A percentile compares a stretch with the other conserved stretches of the same genome.
Conservation (phyloP, 345 rosid genomes). For the Theobroma cacao region DNA sequence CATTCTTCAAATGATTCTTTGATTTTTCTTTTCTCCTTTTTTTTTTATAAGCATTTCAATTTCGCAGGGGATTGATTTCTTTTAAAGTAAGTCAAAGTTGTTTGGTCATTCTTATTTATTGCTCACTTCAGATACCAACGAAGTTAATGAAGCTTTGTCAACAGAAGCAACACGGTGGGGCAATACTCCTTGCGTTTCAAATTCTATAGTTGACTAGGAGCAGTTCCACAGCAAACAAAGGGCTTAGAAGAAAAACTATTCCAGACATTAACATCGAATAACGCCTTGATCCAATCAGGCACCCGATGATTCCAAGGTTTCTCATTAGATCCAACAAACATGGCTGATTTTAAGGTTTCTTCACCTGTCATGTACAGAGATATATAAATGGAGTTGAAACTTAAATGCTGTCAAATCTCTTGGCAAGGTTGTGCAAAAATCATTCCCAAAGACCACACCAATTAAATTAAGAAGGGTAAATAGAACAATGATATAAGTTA, state of each 20-base stretch:
- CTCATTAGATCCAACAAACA: no score
- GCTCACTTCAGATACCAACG: neutral
- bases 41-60: no score
- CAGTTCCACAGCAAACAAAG: no score
- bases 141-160: neutral
- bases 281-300: neutral
- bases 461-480: neutral
- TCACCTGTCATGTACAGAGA: neutral
- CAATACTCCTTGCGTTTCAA: no score
- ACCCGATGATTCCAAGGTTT: no score
- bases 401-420: neutral
- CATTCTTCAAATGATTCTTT: neutral
- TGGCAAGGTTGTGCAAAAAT: neutral
- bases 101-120: no score
- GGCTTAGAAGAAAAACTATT: no score
- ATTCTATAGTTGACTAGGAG: no score
- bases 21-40: neutral
- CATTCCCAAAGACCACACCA: neutral
- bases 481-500: neutral
- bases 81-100: no score
- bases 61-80: neutral
- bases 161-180: no score
- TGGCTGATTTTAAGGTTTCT: neutral
- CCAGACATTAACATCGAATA: neutral
- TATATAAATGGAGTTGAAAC: neutral